These are phyloP conservation scores for Neolecta irregularis DNA, from an alignment of 1,139 yeast genomes.

Conservation along the genomic window DNA sequence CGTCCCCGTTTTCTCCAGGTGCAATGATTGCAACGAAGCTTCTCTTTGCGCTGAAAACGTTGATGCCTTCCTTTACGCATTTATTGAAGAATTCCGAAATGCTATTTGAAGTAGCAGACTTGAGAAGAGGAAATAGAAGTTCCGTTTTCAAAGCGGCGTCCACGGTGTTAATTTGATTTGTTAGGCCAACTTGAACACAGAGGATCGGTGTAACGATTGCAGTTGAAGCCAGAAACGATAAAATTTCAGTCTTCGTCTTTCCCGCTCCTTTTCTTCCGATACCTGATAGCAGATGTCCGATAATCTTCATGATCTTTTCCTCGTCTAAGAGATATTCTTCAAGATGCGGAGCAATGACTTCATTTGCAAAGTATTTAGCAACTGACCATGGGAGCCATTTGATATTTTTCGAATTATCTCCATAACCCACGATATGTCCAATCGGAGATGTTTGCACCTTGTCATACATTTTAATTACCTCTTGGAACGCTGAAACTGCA, in stretches of 20 bases:
- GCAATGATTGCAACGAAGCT: conserved; percentile 28
- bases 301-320: conserved; percentile 27
- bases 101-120: no score
- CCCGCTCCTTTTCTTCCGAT: conserved; percentile 18
- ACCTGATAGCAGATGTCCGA: conserved; percentile 20
- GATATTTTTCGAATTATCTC: conserved; percentile 34
- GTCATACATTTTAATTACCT: conserved; percentile 22
- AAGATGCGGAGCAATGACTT: conserved; percentile 26
- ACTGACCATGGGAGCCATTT: conserved; percentile 48
- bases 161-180: conserved; percentile 19
- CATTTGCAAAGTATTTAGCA: conserved; percentile 33
- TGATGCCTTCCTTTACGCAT: no score
- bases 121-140: conserved; percentile 2
- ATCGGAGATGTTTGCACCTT: conserved; percentile 19
- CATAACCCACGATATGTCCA: conserved; percentile 15
- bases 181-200: conserved; percentile 13
- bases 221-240: conserved; percentile 1
- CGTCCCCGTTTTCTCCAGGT: conserved; percentile 39
- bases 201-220: conserved; percentile 10
- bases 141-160: conserved; percentile 1
- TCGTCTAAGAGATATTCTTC: conserved; percentile 35
- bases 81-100: no score
- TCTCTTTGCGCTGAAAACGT: no score
- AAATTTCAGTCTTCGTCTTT: conserved; percentile 31
- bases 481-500: conserved; percentile 23